Percentiles rank a stretch among this genome's conserved stretches.
These are phyloP conservation scores for Ulota crispa DNA, from an alignment of 225 moss, liverwort and hornwort species.

Conservation along the genomic window DNA sequence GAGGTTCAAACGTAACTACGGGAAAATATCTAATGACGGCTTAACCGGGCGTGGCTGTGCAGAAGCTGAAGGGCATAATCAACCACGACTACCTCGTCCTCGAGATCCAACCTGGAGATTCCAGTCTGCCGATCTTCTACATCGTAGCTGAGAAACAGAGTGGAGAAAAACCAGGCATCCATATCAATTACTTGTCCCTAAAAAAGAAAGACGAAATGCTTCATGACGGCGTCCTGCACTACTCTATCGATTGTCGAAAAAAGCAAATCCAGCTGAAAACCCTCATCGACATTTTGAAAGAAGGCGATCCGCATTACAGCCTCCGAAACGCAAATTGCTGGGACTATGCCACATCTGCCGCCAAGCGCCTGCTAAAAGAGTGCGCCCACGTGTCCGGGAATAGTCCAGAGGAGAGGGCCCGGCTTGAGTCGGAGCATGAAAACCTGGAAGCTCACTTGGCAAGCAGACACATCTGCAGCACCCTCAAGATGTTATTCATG, in stretches of 20 bases:
- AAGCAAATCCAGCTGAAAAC: not conserved
- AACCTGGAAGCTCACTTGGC: not conserved
- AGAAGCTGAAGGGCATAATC: not conserved
- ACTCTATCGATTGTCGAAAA: not conserved
- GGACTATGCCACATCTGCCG: not conserved
- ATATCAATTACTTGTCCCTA: not conserved
- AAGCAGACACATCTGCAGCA: not conserved
- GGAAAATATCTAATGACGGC: not conserved
- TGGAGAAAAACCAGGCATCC: not conserved
- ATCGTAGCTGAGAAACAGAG: not conserved
- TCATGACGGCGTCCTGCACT: not conserved
- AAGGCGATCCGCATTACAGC: not conserved
- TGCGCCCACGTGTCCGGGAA: not conserved
- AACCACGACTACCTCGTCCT: slow-evolving; percentile 20
- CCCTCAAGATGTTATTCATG: not conserved
- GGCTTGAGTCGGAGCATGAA: not conserved
- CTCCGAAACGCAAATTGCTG: slow-evolving; percentile 20
- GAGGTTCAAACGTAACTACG: not conserved
- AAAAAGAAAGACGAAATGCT: not conserved
- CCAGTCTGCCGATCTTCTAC: not conserved
- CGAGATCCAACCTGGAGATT: not conserved
- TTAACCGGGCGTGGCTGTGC: not conserved
- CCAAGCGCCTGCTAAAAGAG: not conserved
- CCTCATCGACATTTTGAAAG: not conserved
- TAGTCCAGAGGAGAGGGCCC: not conserved